Evolutionary conservation across 2,329 filamentous ascomycete species (phyloP).

Genomic region (Zymoseptoria passerinii): DNA sequence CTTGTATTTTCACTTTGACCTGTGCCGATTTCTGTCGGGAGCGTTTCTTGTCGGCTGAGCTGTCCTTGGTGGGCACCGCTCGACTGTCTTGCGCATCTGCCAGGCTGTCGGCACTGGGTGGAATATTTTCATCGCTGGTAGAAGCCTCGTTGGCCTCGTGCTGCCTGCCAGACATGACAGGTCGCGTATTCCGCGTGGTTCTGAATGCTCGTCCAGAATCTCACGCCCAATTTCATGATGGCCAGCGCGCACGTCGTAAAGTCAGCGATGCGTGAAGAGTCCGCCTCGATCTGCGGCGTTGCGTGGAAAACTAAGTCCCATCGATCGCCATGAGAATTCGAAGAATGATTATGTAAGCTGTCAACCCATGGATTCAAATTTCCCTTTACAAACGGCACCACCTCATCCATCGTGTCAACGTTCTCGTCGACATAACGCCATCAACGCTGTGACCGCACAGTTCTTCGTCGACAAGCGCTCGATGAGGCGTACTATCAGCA

Average conservation of each 20-base stretch:
- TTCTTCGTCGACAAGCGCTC: neutral
- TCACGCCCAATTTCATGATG: neutral
- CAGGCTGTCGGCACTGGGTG: neutral
- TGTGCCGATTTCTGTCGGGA: slow-evolving; percentile 5
- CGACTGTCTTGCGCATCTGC: neutral
- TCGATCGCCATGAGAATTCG: neutral
- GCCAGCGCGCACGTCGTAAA: neutral
- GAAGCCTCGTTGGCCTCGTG: neutral
- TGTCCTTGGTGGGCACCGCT: slow-evolving; percentile 1
- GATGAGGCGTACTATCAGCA: slow-evolving; percentile 1
- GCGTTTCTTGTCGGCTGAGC: slow-evolving; percentile 4
- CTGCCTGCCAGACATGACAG: neutral
- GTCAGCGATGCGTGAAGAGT: neutral
- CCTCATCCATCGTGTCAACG: neutral
- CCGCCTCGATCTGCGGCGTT: neutral
- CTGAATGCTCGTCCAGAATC: neutral
- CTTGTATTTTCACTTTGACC: slow-evolving; percentile 5
- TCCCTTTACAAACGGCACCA: neutral
- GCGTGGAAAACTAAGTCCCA: neutral
- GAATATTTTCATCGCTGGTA: neutral
- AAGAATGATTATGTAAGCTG: neutral
- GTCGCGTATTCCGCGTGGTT: neutral
- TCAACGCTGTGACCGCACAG: neutral
- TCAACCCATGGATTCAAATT: too few relatives aligned
- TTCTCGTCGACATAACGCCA: neutral